Percentiles rank a stretch among this genome's conserved stretches.
Evolutionary conservation across 345 rosid species (phyloP).

Genomic region (Eucalyptus shirleyi): DNA sequence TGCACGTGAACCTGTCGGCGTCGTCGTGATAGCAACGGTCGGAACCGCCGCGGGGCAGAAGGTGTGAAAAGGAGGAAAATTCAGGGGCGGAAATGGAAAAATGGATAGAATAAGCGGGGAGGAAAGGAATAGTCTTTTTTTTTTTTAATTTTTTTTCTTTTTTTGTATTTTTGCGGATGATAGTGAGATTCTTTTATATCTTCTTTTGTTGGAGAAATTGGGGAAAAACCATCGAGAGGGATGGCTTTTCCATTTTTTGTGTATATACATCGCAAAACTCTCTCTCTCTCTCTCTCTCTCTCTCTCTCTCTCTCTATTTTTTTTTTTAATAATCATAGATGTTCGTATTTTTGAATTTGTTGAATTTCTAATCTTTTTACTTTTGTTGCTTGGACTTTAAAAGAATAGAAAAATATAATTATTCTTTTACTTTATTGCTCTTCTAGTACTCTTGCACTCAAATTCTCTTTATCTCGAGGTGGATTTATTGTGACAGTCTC

Average conservation of each 20-base stretch:
- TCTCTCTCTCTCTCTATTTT: too few species aligned
- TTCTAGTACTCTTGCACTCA: neutral
- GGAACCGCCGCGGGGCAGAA: neutral
- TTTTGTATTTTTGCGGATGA: neutral
- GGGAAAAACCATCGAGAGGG: neutral
- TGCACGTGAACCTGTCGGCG: constrained; percentile 45
- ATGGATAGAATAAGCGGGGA: neutral
- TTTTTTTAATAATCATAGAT: neutral
- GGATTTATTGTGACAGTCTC: neutral
- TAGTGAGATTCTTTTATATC: neutral
- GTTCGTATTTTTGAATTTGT: neutral
- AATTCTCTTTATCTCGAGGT: neutral
- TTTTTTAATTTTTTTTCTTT: rapidly evolving
- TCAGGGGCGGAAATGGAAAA: neutral
- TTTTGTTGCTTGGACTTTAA: neutral
- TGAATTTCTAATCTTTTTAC: neutral
- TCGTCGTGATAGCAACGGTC: constrained; percentile 8
- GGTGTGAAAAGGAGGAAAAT: neutral
- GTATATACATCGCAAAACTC: neutral
- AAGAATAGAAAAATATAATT: neutral
- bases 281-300: neutral
- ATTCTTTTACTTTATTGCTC: neutral
- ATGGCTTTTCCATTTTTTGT: neutral
- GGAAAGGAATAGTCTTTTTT: neutral
- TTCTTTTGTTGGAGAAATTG: neutral